Percentiles rank a stretch among this genome's conserved stretches.
phyloP scores from a whole-genome alignment of 1,284 basidiomycete species.

The Microbotryomycetes sp. region DNA sequence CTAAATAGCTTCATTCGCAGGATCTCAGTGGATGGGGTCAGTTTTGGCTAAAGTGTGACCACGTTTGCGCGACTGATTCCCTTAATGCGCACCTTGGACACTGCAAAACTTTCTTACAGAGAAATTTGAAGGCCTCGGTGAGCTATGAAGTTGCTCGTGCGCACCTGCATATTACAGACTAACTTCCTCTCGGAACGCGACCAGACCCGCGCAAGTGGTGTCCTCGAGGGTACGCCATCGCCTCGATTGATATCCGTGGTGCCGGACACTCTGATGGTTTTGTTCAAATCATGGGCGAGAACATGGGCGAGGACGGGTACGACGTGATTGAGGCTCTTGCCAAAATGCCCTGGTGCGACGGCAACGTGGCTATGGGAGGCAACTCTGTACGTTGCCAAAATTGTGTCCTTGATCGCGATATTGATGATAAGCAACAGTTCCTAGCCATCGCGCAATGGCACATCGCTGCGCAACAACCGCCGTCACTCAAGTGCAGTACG shows the following conservation, averaged over 20 bases:
- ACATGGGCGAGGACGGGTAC: conserved; percentile 31
- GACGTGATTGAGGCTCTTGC: conserved; percentile 30
- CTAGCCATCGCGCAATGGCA: conserved; percentile 34
- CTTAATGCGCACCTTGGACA: too few relatives aligned
- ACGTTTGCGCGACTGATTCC: too few relatives aligned
- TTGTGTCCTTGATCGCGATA: too few relatives aligned
- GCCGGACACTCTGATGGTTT: conserved; percentile 26
- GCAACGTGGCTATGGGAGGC: conserved; percentile 13
- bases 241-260: conserved; percentile 34
- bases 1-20: too few relatives aligned
- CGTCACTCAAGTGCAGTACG: conserved; percentile 32
- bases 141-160: too few relatives aligned
- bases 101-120: too few relatives aligned
- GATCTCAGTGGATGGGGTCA: too few relatives aligned
- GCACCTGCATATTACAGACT: neutral
- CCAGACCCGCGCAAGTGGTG: conserved; percentile 41
- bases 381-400: conserved; percentile 16
- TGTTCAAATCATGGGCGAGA: conserved; percentile 16
- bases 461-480: conserved; percentile 33
- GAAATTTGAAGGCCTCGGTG: conserved; percentile 27
- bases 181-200: neutral
- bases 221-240: conserved; percentile 33
- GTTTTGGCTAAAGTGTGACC: too few relatives aligned
- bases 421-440: too few relatives aligned
- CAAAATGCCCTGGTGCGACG: conserved; percentile 29